Percentiles rank a stretch among this genome's conserved stretches.
phyloP scores from a whole-genome alignment of 148 eudicot species.

The Camellia sinensis region DNA sequence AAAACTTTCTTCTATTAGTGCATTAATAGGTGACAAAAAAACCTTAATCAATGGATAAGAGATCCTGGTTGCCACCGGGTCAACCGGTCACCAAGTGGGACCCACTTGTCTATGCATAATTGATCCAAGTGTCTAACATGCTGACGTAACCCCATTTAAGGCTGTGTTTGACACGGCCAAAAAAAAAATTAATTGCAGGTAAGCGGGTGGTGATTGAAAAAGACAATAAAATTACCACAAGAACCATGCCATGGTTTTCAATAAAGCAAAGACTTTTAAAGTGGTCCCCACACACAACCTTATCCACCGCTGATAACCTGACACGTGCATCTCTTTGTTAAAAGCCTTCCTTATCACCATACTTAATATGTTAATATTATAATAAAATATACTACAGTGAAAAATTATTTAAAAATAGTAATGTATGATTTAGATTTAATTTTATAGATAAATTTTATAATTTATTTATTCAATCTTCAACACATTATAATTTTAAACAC shows the following conservation, averaged over 20 bases:
- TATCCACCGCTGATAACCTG: constrained; percentile 9
- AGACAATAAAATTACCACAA: constrained; percentile 29
- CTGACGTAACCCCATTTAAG: constrained; percentile 20
- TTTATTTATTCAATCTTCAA: too few species aligned
- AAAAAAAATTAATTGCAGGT: constrained; percentile 4
- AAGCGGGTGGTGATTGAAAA: background rate
- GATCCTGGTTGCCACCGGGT: background rate
- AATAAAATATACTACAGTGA: too few species aligned
- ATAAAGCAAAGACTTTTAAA: constrained; percentile 12
- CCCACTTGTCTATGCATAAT: constrained; percentile 11
- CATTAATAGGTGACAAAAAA: too few species aligned
- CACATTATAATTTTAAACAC: too few species aligned
- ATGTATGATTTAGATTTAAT: too few species aligned
- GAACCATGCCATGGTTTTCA: constrained; percentile 40
- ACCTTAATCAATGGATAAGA: background rate
- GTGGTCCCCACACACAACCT: constrained; percentile 21
- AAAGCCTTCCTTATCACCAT: constrained; percentile 5
- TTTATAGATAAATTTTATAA: too few species aligned
- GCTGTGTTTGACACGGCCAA: constrained; percentile 18
- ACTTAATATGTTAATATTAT: background rate
- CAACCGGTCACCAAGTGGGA: background rate
- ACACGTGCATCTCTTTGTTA: constrained; percentile 29
- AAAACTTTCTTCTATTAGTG: too few species aligned
- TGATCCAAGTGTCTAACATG: constrained; percentile 40
- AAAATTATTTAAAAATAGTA: too few species aligned